A percentile compares a stretch with the other conserved stretches of the same genome.
Conservation (phyloP, 2,329 filamentous ascomycete genomes). For the Penicillium occitanis region DNA sequence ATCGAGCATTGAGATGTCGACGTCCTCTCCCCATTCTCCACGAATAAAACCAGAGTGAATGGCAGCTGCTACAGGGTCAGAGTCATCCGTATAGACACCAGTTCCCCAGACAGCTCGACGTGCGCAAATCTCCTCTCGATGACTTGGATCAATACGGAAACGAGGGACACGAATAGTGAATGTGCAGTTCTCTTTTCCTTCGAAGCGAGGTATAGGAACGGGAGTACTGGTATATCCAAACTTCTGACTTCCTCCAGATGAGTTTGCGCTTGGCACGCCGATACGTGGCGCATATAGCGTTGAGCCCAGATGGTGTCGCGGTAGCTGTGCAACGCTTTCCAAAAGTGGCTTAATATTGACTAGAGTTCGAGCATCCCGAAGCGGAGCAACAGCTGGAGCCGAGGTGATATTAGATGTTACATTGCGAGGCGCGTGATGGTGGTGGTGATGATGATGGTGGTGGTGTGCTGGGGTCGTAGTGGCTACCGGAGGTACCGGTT, state of each 20-base stretch:
- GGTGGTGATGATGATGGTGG: slow-evolving; percentile 49
- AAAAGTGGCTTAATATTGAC: slow-evolving; percentile 70
- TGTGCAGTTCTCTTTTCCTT: slow-evolving; percentile 82
- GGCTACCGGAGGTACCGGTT: slow-evolving; percentile 23
- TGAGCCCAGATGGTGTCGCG: slow-evolving; percentile 79
- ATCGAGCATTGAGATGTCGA: slow-evolving; percentile 68
- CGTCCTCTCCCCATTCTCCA: slow-evolving; percentile 79
- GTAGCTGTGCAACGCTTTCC: slow-evolving; percentile 67
- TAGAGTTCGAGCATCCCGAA: slow-evolving; percentile 61
- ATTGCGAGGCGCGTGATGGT: slow-evolving; percentile 40
- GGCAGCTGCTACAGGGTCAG: slow-evolving; percentile 85
- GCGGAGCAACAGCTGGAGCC: slow-evolving; percentile 35
- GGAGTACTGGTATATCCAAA: slow-evolving; percentile 62
- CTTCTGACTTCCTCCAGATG: slow-evolving; percentile 50
- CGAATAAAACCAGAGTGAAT: slow-evolving; percentile 92
- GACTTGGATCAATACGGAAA: slow-evolving; percentile 66
- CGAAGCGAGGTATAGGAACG: slow-evolving; percentile 72
- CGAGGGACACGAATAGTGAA: slow-evolving; percentile 84
- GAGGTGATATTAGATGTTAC: slow-evolving; percentile 25
- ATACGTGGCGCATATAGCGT: slow-evolving; percentile 75
- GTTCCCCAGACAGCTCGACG: slow-evolving; percentile 86
- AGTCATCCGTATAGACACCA: slow-evolving; percentile 93
- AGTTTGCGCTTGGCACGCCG: slow-evolving; percentile 45
- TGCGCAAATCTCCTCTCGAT: slow-evolving; percentile 79
- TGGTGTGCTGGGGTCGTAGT: slow-evolving; percentile 32